Conservation (phyloP, 352 stramenopile species). For the Globisporangium iwayamae region DNA sequence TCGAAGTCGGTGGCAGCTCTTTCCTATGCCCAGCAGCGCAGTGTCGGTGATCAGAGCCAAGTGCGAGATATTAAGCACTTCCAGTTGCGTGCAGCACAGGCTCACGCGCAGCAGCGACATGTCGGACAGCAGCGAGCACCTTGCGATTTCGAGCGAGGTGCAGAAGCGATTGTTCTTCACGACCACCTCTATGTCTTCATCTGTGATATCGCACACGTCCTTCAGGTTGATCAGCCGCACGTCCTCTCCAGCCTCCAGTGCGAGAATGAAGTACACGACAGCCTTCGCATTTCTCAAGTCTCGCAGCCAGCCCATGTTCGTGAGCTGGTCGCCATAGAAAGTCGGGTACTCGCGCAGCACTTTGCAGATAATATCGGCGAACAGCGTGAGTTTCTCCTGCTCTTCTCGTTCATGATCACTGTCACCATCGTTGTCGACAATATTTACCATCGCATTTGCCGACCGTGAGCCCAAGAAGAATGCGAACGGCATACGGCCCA, state of each 20-base stretch:
- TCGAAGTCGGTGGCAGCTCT: constrained; percentile 50
- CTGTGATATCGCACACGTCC: constrained; percentile 40
- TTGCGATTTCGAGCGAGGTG: constrained; percentile 31
- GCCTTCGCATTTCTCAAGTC: constrained; percentile 43
- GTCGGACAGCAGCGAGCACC: constrained; percentile 41
- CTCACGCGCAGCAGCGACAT: constrained; percentile 34
- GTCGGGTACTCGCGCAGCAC: constrained; percentile 58
- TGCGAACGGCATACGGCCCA: constrained; percentile 57
- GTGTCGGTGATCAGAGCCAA: constrained; percentile 61
- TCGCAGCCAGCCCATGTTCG: constrained; percentile 60
- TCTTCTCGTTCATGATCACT: constrained; percentile 37
- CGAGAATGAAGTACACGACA: constrained; percentile 63
- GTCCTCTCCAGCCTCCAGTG: constrained; percentile 52
- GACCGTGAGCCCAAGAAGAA: constrained; percentile 65
- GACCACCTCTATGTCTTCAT: constrained; percentile 62
- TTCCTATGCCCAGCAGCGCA: constrained; percentile 39
- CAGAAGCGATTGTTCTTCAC: constrained; percentile 53
- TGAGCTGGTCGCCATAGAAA: constrained; percentile 67
- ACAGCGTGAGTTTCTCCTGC: constrained; percentile 36
- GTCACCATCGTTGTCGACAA: constrained; percentile 30
- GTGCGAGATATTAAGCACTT: constrained; percentile 76
- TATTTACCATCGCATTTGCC: constrained; percentile 52
- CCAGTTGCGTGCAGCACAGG: constrained; percentile 56
- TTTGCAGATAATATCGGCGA: constrained; percentile 67
- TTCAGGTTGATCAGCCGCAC: constrained; percentile 48